A percentile compares a stretch with the other conserved stretches of the same genome.
Evolutionary conservation across 2,329 filamentous ascomycete species (phyloP).

Genomic region (Fusarium sp.): DNA sequence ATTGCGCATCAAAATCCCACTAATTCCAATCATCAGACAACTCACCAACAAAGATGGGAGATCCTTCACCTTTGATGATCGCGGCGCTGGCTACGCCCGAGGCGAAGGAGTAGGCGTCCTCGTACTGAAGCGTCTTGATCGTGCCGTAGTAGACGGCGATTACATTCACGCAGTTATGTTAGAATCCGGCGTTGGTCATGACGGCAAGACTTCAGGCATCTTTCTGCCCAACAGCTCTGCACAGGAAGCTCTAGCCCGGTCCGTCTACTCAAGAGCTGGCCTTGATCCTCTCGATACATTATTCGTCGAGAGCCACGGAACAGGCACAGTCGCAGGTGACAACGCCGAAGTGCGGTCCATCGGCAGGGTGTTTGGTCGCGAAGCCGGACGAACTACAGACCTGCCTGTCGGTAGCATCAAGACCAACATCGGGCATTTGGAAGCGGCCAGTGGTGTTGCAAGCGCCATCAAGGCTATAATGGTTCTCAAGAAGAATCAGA

Average conservation of each 20-base stretch:
- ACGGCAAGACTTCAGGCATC: slow-evolving; percentile 29
- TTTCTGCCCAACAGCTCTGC: neutral
- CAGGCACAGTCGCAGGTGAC: slow-evolving; percentile 15
- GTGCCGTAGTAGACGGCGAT: slow-evolving; percentile 28
- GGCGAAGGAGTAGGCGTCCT: slow-evolving; percentile 26
- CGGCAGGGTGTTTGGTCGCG: slow-evolving; percentile 5
- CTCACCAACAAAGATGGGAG: slow-evolving; percentile 12
- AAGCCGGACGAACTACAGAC: neutral
- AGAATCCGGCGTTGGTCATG: slow-evolving; percentile 24
- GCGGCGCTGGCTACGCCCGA: slow-evolving; percentile 22
- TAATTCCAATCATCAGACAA: neutral
- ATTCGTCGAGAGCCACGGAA: slow-evolving; percentile 19
- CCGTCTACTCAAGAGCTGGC: neutral
- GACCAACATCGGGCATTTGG: slow-evolving; percentile 26
- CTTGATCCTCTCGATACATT: neutral
- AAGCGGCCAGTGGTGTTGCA: slow-evolving; percentile 14
- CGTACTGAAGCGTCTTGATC: slow-evolving; percentile 32
- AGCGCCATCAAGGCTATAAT: slow-evolving; percentile 20
- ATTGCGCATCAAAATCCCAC: neutral
- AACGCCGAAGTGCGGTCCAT: slow-evolving; percentile 13
- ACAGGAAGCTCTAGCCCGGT: slow-evolving; percentile 2
- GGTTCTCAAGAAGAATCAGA: slow-evolving; percentile 21
- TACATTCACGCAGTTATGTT: slow-evolving; percentile 27
- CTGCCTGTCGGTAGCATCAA: slow-evolving; percentile 24
- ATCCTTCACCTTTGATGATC: slow-evolving; percentile 15